Evolutionary conservation across 2,329 filamentous ascomycete species (phyloP).

Genomic region (Pseudofabraea citricarpa): DNA sequence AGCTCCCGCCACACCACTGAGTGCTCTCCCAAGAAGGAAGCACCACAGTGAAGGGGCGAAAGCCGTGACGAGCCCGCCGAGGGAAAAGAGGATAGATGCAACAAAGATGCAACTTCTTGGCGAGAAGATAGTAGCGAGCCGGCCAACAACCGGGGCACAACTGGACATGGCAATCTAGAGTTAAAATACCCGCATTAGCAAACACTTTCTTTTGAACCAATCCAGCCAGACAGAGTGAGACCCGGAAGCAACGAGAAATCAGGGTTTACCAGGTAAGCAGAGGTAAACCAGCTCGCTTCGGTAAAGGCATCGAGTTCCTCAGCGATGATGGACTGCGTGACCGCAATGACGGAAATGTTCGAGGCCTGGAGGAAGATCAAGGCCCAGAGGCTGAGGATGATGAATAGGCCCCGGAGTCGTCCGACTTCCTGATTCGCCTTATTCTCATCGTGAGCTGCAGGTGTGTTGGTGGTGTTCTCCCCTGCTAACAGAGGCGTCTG

Average conservation of each 20-base stretch:
- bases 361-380: slow-evolving; percentile 54
- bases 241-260: not conserved
- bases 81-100: slow-evolving; percentile 51
- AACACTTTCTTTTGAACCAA: no score
- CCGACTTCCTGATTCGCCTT: slow-evolving; percentile 25
- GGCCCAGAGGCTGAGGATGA: slow-evolving; percentile 48
- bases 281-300: slow-evolving; percentile 75
- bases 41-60: slow-evolving; percentile 50
- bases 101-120: slow-evolving; percentile 60
- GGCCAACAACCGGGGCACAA: slow-evolving; percentile 64
- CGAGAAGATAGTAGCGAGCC: slow-evolving; percentile 70
- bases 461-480: no score
- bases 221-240: slow-evolving; percentile 11
- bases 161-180: slow-evolving; percentile 52
- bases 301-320: slow-evolving; percentile 70
- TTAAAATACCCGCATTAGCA: no score
- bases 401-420: slow-evolving; percentile 33
- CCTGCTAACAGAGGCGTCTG: no score
- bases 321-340: slow-evolving; percentile 73
- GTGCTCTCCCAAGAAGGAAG: slow-evolving; percentile 65
- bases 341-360: slow-evolving; percentile 79
- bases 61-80: slow-evolving; percentile 62
- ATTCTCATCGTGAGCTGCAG: slow-evolving; percentile 2
- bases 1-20: slow-evolving; percentile 65
- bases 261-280: slow-evolving; percentile 59